These are phyloP conservation scores for Sporothrix protearum DNA, from an alignment of 2,329 filamentous ascomycete species.

Conservation along the genomic window DNA sequence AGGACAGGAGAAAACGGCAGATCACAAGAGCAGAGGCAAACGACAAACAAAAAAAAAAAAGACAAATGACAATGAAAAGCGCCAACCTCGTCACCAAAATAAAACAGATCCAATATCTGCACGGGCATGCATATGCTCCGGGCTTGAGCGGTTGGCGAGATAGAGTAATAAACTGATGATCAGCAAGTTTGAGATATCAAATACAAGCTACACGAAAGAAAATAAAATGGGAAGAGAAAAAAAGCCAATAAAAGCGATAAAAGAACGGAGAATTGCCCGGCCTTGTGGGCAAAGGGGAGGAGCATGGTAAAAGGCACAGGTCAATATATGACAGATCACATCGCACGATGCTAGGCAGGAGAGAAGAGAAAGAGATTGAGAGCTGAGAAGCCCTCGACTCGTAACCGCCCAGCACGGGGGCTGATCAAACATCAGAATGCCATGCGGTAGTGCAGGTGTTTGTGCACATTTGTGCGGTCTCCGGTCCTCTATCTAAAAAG, in stretches of 20 bases:
- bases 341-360: not conserved
- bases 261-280: not conserved
- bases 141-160: not conserved
- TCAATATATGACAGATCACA: constrained; percentile 6
- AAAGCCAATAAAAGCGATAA: not conserved
- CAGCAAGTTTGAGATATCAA: not conserved
- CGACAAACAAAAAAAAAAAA: not conserved
- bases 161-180: not conserved
- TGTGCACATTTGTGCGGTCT: too few species aligned
- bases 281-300: not conserved
- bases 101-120: not conserved
- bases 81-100: not conserved
- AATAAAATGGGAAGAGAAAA: not conserved
- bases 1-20: not conserved
- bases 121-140: not conserved
- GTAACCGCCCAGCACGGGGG: not conserved
- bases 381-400: not conserved
- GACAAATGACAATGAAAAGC: not conserved
- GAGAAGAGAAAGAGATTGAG: not conserved
- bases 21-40: not conserved
- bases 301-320: not conserved
- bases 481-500: not conserved
- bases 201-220: not conserved
- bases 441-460: not conserved
- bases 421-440: not conserved